A percentile compares a stretch with the other conserved stretches of the same genome.
Conservation (phyloP, 2,329 filamentous ascomycete species). For the Xylaria sp. region DNA sequence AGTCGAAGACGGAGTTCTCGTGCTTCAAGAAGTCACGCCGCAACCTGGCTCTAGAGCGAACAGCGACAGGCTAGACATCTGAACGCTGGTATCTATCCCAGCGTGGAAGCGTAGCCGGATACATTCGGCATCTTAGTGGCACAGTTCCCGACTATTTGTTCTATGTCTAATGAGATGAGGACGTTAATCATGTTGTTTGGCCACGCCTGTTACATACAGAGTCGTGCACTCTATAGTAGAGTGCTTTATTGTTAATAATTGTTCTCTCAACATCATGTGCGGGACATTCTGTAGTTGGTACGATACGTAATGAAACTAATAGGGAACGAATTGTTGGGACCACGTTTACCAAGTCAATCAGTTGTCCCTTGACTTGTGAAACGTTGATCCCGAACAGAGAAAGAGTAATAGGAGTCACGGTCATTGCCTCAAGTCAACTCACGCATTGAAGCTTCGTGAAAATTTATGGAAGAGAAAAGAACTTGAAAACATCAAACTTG, state of each 20-base stretch:
- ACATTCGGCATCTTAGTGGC: too few relatives aligned
- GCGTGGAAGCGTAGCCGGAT: too few relatives aligned
- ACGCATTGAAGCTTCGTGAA: too few relatives aligned
- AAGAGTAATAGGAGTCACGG: too few relatives aligned
- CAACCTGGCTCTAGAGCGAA: slow-evolving; percentile 24
- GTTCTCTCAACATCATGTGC: not conserved
- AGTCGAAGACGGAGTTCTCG: slow-evolving; percentile 80
- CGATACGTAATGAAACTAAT: not conserved
- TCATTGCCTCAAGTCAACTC: too few relatives aligned
- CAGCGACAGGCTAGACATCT: slow-evolving; percentile 29
- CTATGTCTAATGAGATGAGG: too few relatives aligned
- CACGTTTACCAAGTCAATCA: too few relatives aligned
- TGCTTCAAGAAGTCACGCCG: slow-evolving; percentile 58
- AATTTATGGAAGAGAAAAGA: too few relatives aligned
- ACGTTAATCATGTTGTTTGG: not conserved
- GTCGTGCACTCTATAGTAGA: not conserved
- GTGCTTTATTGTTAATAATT: not conserved
- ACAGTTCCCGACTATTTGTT: too few relatives aligned
- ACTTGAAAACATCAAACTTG: too few relatives aligned
- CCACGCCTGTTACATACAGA: not conserved
- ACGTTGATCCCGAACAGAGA: too few relatives aligned
- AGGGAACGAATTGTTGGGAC: not conserved
- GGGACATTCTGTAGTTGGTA: not conserved
- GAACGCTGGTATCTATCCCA: not conserved
- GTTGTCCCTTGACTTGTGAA: too few relatives aligned